Conservation (phyloP, 345 rosid genomes). For the sweet orange (Citrus sinensis) region DVS_A1.0 CM039164.1:21334001-21334500, state of each 20-base stretch:
- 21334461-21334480: background rate
- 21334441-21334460: background rate
- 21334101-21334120: background rate
- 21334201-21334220: background rate
- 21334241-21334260: background rate
- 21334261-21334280: background rate
- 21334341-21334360: background rate
- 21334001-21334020: too few relatives aligned
- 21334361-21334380: background rate
- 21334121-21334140: background rate
- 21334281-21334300: background rate
- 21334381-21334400: background rate
- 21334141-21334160: background rate
- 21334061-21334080: background rate
- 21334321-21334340: background rate
- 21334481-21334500: background rate
- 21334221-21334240: background rate
- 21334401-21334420: background rate
- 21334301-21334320: background rate
- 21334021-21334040: too few relatives aligned
- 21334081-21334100: too few relatives aligned
- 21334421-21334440: background rate
- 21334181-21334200: background rate
- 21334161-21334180: too few relatives aligned
- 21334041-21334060: too few relatives aligned